phyloP scores from a whole-genome alignment of 2,329 filamentous ascomycete genomes.

The Oidium heveae region DNA sequence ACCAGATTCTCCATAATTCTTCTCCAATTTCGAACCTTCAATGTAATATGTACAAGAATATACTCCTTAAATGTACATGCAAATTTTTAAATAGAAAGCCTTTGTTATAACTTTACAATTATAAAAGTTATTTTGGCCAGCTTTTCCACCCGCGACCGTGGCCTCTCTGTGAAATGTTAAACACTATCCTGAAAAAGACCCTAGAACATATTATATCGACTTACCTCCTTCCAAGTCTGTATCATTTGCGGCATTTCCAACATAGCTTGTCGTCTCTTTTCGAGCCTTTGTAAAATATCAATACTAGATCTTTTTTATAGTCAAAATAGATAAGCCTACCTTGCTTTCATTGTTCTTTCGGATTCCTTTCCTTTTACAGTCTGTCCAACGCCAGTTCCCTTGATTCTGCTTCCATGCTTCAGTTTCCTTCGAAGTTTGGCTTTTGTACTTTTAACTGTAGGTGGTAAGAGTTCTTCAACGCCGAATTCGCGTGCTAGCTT shows the following conservation, averaged over 20 bases:
- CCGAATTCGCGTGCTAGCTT: slow-evolving; percentile 60
- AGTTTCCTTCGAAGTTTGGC: slow-evolving; percentile 44
- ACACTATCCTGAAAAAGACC: slow-evolving; percentile 1
- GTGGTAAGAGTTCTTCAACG: slow-evolving; percentile 58
- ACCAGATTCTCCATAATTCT: no score
- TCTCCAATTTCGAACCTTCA: no score
- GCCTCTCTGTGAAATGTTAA: slow-evolving; percentile 28
- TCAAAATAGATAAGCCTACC: slow-evolving; percentile 20
- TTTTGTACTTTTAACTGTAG: slow-evolving; percentile 49
- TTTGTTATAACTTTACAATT: not conserved
- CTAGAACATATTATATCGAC: slow-evolving; percentile 9
- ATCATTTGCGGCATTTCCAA: slow-evolving; percentile 83
- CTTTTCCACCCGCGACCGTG: slow-evolving; percentile 54
- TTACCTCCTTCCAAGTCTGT: slow-evolving; percentile 75
- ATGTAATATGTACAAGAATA: no score
- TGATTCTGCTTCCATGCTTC: slow-evolving; percentile 60
- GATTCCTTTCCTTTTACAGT: slow-evolving; percentile 85
- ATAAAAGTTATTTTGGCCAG: slow-evolving; percentile 28
- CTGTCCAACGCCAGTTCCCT: slow-evolving; percentile 81
- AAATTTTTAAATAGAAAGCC: not conserved
- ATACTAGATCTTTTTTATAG: not conserved
- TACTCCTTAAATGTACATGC: no score
- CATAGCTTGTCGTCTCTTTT: slow-evolving; percentile 79
- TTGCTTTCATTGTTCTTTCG: slow-evolving; percentile 63
- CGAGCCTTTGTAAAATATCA: slow-evolving; percentile 32